Evolutionary conservation across 1,139 yeast species (phyloP), one percentile per base, ranked within the genome.

Genomic region (Wickerhamomyces sp.): DNA sequence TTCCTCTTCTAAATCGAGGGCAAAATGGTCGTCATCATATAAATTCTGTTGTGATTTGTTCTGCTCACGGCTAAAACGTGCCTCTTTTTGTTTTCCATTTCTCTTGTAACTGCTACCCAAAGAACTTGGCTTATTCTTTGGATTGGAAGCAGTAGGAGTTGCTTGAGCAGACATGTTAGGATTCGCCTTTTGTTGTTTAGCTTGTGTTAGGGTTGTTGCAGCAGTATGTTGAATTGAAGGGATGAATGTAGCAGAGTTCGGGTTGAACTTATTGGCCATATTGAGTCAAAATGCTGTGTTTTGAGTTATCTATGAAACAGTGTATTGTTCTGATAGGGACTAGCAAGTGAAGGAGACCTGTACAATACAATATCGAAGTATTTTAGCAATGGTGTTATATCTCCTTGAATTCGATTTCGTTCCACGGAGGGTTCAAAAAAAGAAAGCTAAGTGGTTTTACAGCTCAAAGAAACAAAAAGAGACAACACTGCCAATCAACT

Each of bases 1-100:
- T 39, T 66, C 64, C 35, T 68, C 70, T 36, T 64, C 61, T n/a
- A 64, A 48, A 22, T 59, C 52, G 5, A 56, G 31, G 34, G 56
- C 59, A 25, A 56, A 46, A n/a, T n/a, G 7, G 19, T 50, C 56
- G 16, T 44, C 47, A 14, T 36, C 37, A 5, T 24, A 22, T 15
- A 28, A 17, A 26, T 25, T 20, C 2, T 14, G 16, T 5, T 26
- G 22, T 10, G 17, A 13, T 17, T 31, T 37, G 5, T 24, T 29
- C 18, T 24, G 33, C 25, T 15, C 34, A 17, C 44, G 44, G 18
- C 21, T 38, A 14, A 10, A 13, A 3, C 33, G 44, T 1, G 42
- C 15, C 20, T 45, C 50, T 32, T 48, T 41, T 25, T 39, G 40
- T 37, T 32, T 46, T 16, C 24, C 37, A 26, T 14, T 24, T 15